These are phyloP conservation scores for Astrothelium subdiscretum DNA, from an alignment of 495 filamentous ascomycete species.

Conservation along the genomic window DNA sequence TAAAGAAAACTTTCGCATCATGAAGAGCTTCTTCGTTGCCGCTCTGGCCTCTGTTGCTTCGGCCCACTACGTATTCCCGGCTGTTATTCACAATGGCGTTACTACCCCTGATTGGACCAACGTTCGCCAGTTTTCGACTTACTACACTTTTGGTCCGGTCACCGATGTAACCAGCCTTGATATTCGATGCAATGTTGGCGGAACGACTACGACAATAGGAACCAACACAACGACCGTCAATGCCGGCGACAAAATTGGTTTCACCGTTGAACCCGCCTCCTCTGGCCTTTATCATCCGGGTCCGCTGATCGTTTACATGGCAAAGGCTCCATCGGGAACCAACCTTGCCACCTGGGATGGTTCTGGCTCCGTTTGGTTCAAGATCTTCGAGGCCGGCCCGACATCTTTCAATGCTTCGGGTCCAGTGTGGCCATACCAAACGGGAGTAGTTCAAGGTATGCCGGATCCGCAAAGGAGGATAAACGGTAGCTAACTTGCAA, in stretches of 20 bases:
- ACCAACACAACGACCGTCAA: constrained; percentile 1
- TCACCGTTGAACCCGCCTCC: not conserved
- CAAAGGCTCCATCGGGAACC: not conserved
- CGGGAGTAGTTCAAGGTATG: not conserved
- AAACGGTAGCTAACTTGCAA: not conserved
- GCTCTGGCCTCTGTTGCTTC: not conserved
- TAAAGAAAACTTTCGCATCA: not conserved
- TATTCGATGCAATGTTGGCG: constrained; percentile 1
- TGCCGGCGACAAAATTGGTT: not conserved
- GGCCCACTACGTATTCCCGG: not conserved
- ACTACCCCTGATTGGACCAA: not conserved
- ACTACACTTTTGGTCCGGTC: not conserved
- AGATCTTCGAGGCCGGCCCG: not conserved
- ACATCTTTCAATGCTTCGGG: constrained; percentile 1
- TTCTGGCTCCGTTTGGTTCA: not conserved
- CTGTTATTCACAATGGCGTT: not conserved
- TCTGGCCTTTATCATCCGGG: constrained; percentile 1
- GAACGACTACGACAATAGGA: not conserved
- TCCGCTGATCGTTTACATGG: not conserved
- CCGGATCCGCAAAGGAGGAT: not conserved
- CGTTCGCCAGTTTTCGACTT: not conserved
- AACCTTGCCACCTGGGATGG: not conserved
- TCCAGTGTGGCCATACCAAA: not conserved
- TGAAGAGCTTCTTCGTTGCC: not conserved
- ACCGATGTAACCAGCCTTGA: constrained; percentile 1